phyloP scores from a whole-genome alignment of 140 eudicot species.

The Flaveria floridana region DNA sequence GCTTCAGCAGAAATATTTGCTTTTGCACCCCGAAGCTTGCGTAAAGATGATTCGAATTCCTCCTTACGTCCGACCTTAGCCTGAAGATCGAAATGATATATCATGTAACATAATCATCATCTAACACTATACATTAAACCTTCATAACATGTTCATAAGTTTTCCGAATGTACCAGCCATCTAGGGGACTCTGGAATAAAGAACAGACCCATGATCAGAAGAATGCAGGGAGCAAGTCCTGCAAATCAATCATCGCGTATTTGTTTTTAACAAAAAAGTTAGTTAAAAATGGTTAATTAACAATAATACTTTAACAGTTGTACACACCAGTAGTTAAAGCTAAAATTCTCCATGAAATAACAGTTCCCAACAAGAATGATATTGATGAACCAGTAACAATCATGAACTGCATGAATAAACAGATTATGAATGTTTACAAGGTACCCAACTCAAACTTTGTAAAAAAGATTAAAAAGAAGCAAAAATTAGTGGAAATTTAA shows the following conservation, averaged over 20 bases:
- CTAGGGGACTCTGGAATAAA: conserved; percentile 93
- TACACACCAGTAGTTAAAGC: conserved; percentile 60
- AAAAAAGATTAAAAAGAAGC: background rate
- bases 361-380: conserved; percentile 56
- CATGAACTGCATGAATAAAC: conserved; percentile 50
- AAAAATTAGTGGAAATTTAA: conserved; percentile 12
- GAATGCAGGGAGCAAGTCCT: conserved; percentile 64
- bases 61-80: conserved; percentile 56
- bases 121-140: background rate
- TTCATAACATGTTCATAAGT: conserved; percentile 1
- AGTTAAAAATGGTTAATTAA: background rate
- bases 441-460: background rate
- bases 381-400: conserved; percentile 60
- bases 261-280: background rate
- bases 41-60: conserved; percentile 54
- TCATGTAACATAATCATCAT: background rate
- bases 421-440: background rate
- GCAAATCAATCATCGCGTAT: conserved; percentile 24
- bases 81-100: conserved; percentile 36
- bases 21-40: conserved; percentile 58
- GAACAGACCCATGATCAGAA: conserved; percentile 55
- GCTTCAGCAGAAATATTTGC: conserved; percentile 74
- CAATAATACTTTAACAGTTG: background rate
- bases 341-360: conserved; percentile 61
- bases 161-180: conserved; percentile 69